Evolutionary conservation across 2,329 filamentous ascomycete genomes (phyloP).

Genomic region (Pezicula carpinea): DNA sequence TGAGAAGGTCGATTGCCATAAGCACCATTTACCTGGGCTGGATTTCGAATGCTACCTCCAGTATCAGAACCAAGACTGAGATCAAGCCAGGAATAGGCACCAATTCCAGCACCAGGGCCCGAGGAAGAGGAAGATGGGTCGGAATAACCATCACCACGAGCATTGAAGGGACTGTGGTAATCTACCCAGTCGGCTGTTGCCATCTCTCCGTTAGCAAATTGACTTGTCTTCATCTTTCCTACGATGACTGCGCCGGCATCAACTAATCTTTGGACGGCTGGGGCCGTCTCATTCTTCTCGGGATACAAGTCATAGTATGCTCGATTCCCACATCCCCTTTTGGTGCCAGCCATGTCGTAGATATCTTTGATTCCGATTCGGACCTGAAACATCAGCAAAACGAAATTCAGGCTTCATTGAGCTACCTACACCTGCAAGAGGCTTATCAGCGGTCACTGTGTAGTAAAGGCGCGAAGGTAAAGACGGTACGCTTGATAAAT

Average conservation of each 20-base stretch:
- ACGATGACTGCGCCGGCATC: conserved; percentile 52
- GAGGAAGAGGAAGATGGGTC: conserved; percentile 40
- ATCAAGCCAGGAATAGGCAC: conserved; percentile 41
- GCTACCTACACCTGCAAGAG: conserved; percentile 46
- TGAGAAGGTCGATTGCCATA: conserved; percentile 44
- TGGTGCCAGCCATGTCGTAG: conserved; percentile 49
- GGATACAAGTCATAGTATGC: conserved; percentile 50
- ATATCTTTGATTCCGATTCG: conserved; percentile 58
- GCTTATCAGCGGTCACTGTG: conserved; percentile 21
- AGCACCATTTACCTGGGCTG: conserved; percentile 39
- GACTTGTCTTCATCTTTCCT: conserved; percentile 44
- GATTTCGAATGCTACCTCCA: conserved; percentile 42
- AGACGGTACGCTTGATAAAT: conserved; percentile 42
- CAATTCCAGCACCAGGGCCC: conserved; percentile 42
- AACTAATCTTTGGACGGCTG: conserved; percentile 47
- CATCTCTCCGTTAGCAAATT: conserved; percentile 32
- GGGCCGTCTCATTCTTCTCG: conserved; percentile 38
- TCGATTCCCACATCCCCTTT: conserved; percentile 49
- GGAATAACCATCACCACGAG: conserved; percentile 40
- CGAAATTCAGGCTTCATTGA: neutral
- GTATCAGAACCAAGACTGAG: conserved; percentile 42
- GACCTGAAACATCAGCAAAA: conserved; percentile 28
- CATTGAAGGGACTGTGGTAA: conserved; percentile 31
- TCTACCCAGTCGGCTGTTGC: conserved; percentile 45
- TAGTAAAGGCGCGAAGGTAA: conserved; percentile 52